Base-by-base conservation (phyloP, 768 basidiomycete genomes). In the Boletus subcaerulescens region DNA sequence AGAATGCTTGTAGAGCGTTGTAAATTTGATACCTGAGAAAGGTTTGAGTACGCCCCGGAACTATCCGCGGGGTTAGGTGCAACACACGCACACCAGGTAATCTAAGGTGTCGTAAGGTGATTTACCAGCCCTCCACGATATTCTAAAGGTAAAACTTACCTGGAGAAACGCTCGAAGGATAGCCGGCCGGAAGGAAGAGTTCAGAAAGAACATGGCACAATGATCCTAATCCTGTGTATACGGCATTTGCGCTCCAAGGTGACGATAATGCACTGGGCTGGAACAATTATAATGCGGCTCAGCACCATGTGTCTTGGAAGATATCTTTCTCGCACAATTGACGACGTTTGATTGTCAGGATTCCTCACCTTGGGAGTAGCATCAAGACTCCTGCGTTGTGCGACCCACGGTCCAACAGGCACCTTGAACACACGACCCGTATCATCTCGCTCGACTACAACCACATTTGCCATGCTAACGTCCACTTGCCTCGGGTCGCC, bases 1-100 rank as follows among this genome's bases (percentile, higher is more conserved):
- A 87, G 58, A 86, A 87, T 3, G 85, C 83, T 67, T 88, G 87
- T 5, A 85, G 52, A 0, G 82, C 82, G 58, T 88, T 87, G 59
- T 81, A 76, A 14, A 83, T 71, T 64, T 88, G 86, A 60, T 86
- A 88, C 55, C 85, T 87, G 60, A 43, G 48, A 58, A 18, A 31
- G 13, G n/a, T 15, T 35, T 52, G 31, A 55, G 63, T 52, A 42
- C 44, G 57, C 48, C 33, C 50, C 22, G 24, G 26, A n/a, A 6
- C 9, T 43, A 45, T 52, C 50, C 18, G 18, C 18, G 47, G 51
- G 52, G 9, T 29, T 13, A 22, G 52, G 29, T 14, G 52, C 5
- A 18, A 46, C 40, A 51, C 17, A 60, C 78, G 56, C 61, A 84
- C 84, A 74, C 69, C 50, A 82, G 68, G 65, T 85, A 85, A 64